Evolutionary conservation across 352 stramenopile species (phyloP).

Genomic region (Globisporangium acanthophoron): DNA sequence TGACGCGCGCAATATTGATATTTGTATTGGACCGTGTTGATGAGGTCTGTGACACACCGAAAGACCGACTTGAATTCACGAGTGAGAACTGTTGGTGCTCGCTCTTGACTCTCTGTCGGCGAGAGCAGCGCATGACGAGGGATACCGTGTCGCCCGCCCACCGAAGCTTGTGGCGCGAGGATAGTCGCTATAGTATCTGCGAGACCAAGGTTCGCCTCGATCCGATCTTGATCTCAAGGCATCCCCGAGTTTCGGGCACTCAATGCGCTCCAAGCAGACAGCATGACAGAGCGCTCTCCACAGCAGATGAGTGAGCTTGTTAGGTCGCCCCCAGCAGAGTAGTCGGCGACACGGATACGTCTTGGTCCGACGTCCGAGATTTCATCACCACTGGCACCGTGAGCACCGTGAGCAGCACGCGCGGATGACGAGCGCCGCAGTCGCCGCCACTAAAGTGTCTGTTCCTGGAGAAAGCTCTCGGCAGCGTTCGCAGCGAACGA

Average conservation of each 20-base stretch:
- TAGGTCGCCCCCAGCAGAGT: background rate
- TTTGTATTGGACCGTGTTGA: conserved; percentile 4
- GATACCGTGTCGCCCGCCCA: too few species aligned
- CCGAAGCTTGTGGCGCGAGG: too few species aligned
- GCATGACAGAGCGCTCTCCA: background rate
- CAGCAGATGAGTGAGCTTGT: background rate
- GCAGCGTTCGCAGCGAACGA: too few species aligned
- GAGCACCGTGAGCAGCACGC: background rate
- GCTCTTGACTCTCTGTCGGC: too few species aligned
- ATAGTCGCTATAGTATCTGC: too few species aligned
- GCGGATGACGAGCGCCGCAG: background rate
- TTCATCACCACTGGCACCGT: background rate
- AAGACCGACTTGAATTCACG: too few species aligned
- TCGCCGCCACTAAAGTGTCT: conserved; percentile 1
- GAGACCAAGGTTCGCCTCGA: too few species aligned
- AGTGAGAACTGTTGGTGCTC: too few species aligned
- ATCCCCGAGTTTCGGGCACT: too few species aligned
- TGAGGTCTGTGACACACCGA: background rate
- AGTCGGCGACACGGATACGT: background rate
- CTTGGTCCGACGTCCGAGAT: background rate
- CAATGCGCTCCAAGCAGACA: too few species aligned
- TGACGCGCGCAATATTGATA: conserved; percentile 16
- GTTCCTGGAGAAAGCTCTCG: background rate
- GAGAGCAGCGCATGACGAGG: too few species aligned
- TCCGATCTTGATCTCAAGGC: too few species aligned